Evolutionary conservation across 129 eudicot species (phyloP).

Genomic region (Apium graveolens): DNA sequence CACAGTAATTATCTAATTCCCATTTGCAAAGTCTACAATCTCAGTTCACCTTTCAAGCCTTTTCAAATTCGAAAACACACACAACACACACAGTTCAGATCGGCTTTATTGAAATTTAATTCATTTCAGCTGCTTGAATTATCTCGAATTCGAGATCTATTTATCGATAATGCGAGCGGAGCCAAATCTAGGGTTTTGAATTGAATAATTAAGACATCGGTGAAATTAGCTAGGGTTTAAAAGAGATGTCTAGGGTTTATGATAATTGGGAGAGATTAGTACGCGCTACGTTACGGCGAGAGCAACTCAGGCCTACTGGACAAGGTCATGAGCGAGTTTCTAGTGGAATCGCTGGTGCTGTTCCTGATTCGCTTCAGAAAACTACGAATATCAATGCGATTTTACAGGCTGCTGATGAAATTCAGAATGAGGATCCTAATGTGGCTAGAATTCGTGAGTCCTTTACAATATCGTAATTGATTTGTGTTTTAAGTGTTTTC

Average conservation of each 20-base stretch:
- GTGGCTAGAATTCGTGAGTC: slow-evolving; percentile 84
- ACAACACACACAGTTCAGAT: not conserved
- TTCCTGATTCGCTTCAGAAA: slow-evolving; percentile 81
- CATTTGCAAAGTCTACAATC: not conserved
- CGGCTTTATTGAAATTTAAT: not conserved
- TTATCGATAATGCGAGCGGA: not conserved
- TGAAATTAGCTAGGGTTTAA: not conserved
- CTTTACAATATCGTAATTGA: not conserved
- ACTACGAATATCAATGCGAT: slow-evolving; percentile 63
- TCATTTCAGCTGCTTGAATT: not conserved
- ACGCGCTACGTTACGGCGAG: slow-evolving; percentile 56
- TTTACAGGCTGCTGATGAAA: slow-evolving; percentile 87
- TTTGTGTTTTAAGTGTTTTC: no score
- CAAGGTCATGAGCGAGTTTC: slow-evolving; percentile 54
- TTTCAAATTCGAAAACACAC: no score
- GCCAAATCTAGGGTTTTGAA: slow-evolving; percentile 15
- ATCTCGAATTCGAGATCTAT: not conserved
- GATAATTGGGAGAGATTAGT: slow-evolving; percentile 83
- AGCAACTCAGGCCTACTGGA: slow-evolving; percentile 50
- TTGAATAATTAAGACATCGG: no score
- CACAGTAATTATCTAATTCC: not conserved
- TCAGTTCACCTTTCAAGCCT: not conserved
- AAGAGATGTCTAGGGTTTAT: slow-evolving; percentile 42
- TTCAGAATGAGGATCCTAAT: slow-evolving; percentile 77
- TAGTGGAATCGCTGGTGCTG: slow-evolving; percentile 79